phyloP scores from a whole-genome alignment of 2,329 filamentous ascomycete species.

The Penicillium freii region DNA sequence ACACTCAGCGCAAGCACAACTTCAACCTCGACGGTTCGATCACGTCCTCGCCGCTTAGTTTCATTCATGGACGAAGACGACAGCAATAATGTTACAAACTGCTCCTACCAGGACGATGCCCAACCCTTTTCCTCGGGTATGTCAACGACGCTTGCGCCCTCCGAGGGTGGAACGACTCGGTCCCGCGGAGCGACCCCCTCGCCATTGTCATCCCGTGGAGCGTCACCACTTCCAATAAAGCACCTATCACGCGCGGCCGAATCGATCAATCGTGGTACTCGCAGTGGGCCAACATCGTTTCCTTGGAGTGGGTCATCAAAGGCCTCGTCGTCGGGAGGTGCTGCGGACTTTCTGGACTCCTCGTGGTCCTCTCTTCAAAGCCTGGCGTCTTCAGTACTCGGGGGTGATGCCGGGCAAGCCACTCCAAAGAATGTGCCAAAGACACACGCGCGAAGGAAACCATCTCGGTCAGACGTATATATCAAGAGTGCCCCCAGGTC shows the following conservation, averaged over 20 bases:
- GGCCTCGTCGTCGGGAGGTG: conserved; percentile 27
- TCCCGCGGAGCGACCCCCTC: conserved; percentile 46
- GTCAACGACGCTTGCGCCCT: conserved; percentile 27
- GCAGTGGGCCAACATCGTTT: conserved; percentile 24
- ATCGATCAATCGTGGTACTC: conserved; percentile 21
- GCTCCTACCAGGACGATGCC: conserved; percentile 25
- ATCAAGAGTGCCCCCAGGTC: conserved; percentile 27
- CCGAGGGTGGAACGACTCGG: conserved; percentile 25
- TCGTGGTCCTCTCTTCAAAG: conserved; percentile 51
- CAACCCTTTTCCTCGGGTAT: conserved; percentile 31
- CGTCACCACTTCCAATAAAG: conserved; percentile 41
- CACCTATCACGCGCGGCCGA: conserved; percentile 37
- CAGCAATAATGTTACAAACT: conserved; percentile 23
- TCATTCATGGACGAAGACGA: conserved; percentile 41
- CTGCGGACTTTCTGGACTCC: conserved; percentile 44
- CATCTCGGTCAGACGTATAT: conserved; percentile 37
- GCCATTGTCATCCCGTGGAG: conserved; percentile 35
- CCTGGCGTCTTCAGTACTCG: conserved; percentile 49
- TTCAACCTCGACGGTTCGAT: conserved; percentile 42
- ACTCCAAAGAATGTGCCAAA: conserved; percentile 29
- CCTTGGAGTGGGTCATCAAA: conserved; percentile 26
- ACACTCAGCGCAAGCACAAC: conserved; percentile 34
- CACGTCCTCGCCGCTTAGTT: conserved; percentile 45
- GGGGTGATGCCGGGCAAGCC: conserved; percentile 37
- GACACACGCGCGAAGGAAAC: conserved; percentile 35